Conservation (phyloP, 805 yeast genomes). For the Spathaspora boniae region DNA sequence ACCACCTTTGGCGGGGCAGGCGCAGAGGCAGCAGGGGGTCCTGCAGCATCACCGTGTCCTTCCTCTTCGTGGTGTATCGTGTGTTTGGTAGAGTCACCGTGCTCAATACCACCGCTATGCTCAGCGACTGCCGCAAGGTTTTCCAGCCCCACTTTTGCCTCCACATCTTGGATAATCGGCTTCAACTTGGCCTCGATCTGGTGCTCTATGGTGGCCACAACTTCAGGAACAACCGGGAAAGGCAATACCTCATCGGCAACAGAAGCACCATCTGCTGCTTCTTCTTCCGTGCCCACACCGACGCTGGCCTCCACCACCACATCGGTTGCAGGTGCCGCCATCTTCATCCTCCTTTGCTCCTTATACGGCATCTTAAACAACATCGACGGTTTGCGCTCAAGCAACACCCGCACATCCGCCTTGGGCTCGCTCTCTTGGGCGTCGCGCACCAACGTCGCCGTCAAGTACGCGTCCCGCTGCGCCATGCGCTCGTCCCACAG, state of each 20-base stretch:
- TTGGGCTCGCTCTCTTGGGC: not conserved
- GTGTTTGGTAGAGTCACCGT: not conserved
- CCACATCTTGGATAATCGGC: slow-evolving; percentile 17
- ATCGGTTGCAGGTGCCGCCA: slow-evolving; percentile 8
- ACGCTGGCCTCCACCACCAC: slow-evolving; percentile 5
- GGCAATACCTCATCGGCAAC: slow-evolving; percentile 10
- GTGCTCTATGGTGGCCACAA: slow-evolving; percentile 20
- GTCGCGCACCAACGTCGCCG: not conserved
- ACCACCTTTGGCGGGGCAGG: slow-evolving; percentile 11
- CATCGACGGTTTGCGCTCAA: slow-evolving; percentile 9
- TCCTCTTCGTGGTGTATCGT: slow-evolving; percentile 5
- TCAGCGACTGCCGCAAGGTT: not conserved
- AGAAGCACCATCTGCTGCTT: slow-evolving; percentile 1
- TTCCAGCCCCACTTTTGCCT: slow-evolving; percentile 9
- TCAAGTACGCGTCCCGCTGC: slow-evolving; percentile 23
- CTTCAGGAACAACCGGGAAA: slow-evolving; percentile 24
- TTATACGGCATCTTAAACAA: slow-evolving; percentile 23
- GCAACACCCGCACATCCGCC: not conserved
- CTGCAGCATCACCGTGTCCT: slow-evolving; percentile 7
- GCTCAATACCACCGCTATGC: not conserved
- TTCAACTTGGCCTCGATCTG: slow-evolving; percentile 20
- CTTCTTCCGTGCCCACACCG: slow-evolving; percentile 1
- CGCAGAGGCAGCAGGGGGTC: not conserved
- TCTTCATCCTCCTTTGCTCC: slow-evolving; percentile 18
- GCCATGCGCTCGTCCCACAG: slow-evolving; percentile 35